These are phyloP conservation scores for Trichomonas vaginalis DNA, from an alignment of 208 protist species.

Conservation along the genomic window DNA sequence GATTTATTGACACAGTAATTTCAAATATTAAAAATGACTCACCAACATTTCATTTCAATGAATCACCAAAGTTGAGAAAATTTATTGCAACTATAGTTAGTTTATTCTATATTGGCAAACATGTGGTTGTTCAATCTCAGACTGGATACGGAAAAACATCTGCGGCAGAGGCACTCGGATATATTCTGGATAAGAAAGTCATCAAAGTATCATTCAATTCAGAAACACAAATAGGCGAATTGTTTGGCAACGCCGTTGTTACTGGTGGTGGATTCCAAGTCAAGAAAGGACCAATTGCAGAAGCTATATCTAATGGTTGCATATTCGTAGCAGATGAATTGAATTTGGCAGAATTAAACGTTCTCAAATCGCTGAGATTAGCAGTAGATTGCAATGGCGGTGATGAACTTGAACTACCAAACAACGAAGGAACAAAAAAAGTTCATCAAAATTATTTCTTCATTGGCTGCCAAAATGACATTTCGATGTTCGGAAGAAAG, in stretches of 20 bases:
- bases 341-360: background rate
- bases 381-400: background rate
- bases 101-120: background rate
- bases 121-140: background rate
- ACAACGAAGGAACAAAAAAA: background rate
- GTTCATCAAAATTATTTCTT: background rate
- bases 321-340: conserved; percentile 5
- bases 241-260: background rate
- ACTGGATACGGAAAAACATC: background rate
- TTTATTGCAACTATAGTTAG: background rate
- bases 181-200: background rate
- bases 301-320: background rate
- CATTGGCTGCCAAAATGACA: background rate
- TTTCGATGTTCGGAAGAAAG: background rate
- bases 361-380: background rate
- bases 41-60: background rate
- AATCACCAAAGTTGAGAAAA: background rate
- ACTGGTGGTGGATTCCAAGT: background rate
- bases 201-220: background rate
- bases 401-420: background rate
- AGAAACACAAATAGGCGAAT: background rate
- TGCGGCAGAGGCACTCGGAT: background rate
- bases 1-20: too few species aligned
- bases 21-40: too few species aligned
- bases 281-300: background rate